phyloP scores from a whole-genome alignment of 2,329 filamentous ascomycete species.

The Tympanopsis confertula region DNA sequence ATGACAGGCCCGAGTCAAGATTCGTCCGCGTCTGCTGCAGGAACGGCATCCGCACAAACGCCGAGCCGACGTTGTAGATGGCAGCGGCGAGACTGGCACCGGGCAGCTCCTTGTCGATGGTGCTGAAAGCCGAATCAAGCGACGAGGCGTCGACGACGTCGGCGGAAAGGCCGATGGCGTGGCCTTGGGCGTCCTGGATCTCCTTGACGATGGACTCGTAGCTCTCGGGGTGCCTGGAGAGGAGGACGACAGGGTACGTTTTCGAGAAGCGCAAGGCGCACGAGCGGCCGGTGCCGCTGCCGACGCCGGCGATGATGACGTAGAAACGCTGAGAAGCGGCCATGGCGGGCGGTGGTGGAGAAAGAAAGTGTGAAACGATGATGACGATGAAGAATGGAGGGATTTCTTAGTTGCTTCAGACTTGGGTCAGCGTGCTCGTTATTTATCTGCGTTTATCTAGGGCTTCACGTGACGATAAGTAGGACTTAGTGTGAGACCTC shows the following conservation, averaged over 20 bases:
- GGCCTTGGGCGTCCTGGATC: not conserved
- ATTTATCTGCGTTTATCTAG: no score
- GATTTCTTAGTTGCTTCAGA: no score
- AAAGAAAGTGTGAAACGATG: no score
- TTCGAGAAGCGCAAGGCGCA: not conserved
- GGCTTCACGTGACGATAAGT: no score
- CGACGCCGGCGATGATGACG: not conserved
- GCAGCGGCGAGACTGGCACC: constrained; percentile 47
- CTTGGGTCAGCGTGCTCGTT: no score
- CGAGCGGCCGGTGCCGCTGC: not conserved
- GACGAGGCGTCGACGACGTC: constrained; percentile 22
- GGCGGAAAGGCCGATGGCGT: not conserved
- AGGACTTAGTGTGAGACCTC: no score
- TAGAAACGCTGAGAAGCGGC: no score
- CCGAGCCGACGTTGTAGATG: constrained; percentile 55
- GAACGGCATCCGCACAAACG: constrained; percentile 41
- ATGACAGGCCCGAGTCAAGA: constrained; percentile 13
- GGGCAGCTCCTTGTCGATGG: constrained; percentile 46
- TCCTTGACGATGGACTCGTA: not conserved
- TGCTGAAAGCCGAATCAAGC: constrained; percentile 47
- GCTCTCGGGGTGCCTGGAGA: not conserved
- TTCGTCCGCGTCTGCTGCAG: constrained; percentile 40
- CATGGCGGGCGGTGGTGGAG: no score
- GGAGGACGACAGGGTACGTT: not conserved
- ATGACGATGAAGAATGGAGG: no score